Conservation (phyloP, 129 eudicot genomes). For the Flaveria brownii region DNA sequence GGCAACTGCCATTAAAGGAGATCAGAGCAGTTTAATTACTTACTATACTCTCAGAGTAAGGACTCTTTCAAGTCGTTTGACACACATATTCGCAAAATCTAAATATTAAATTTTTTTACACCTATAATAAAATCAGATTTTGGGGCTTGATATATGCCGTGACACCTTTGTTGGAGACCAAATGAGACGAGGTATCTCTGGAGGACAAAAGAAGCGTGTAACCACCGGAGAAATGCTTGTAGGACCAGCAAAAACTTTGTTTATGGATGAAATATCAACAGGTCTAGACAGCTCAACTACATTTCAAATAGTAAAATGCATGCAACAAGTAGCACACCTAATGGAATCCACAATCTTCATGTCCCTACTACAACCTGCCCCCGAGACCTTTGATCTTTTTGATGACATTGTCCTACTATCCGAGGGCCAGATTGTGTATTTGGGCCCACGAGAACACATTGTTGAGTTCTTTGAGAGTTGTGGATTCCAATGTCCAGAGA, state of each 20-base stretch:
- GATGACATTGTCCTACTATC: neutral
- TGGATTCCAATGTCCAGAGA: neutral
- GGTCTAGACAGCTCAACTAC: neutral
- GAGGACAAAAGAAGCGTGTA: neutral
- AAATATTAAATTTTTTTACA: no score
- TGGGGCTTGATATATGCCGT: neutral
- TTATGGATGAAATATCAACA: neutral
- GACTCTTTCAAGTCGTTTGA: neutral
- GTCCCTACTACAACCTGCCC: neutral
- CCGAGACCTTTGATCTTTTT: neutral
- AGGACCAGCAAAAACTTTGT: neutral
- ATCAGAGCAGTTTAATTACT: neutral
- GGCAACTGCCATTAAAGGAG: neutral
- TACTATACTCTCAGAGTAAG: neutral
- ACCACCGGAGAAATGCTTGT: conserved; percentile 4
- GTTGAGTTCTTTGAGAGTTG: neutral
- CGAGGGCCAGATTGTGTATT: neutral
- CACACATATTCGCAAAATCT: neutral
- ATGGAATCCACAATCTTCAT: neutral
- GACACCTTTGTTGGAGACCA: neutral
- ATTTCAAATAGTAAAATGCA: neutral
- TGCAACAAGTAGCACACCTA: neutral
- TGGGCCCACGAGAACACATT: neutral
- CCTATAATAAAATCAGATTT: neutral
- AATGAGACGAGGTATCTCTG: neutral